Conservation (phyloP, 108 stramenopile species). For the Aurantiochytrium sp. region DNA sequence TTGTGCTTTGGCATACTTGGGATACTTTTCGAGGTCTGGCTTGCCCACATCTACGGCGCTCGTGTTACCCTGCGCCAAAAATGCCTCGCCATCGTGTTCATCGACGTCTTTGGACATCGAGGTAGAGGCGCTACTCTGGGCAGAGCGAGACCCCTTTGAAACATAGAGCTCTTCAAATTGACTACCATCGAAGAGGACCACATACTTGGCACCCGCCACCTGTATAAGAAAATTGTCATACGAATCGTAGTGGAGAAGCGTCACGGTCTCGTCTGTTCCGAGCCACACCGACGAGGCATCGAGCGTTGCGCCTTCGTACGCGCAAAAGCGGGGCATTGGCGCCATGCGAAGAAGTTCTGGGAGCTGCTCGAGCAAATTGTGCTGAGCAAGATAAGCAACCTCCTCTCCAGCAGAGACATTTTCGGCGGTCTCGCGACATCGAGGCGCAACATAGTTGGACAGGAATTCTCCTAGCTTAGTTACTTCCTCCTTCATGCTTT, state of each 20-base stretch:
- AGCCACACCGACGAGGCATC: slow-evolving; percentile 15
- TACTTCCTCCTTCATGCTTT: background rate
- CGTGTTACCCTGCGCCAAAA: background rate
- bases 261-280: background rate
- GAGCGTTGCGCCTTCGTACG: background rate
- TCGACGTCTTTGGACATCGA: too few species aligned
- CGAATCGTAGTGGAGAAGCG: slow-evolving; percentile 55
- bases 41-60: background rate
- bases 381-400: slow-evolving; percentile 25
- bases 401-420: background rate
- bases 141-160: background rate
- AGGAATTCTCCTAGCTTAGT: background rate
- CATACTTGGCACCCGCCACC: slow-evolving; percentile 67
- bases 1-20: background rate
- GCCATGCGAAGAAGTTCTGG: background rate
- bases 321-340: slow-evolving; percentile 18
- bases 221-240: slow-evolving; percentile 70
- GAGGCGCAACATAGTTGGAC: background rate
- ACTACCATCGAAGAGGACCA: slow-evolving; percentile 49
- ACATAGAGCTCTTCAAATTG: background rate
- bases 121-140: too few species aligned
- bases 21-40: background rate
- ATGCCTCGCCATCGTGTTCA: background rate
- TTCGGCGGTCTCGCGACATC: background rate
- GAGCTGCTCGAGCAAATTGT: slow-evolving; percentile 24